Evolutionary conservation across 139 green algal genomes (phyloP), one percentile per base, ranked within the genome.

Genomic region (Gonium pectorale): DNA sequence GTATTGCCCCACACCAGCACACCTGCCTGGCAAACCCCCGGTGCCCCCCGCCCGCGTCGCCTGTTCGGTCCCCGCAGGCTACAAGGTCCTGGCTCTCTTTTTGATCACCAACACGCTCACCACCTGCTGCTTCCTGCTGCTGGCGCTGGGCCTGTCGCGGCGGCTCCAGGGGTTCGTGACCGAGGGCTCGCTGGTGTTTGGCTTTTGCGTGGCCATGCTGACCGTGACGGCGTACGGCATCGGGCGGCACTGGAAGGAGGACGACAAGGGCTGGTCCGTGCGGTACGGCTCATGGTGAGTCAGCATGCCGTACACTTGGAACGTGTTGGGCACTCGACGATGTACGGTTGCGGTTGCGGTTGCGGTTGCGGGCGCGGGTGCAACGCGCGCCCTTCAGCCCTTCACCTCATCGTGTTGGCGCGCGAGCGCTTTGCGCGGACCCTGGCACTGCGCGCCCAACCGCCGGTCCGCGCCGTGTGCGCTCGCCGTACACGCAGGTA

Each of bases 51-150:
- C 37, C 5, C 41, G 1, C 15, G 19, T 35, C 37, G 21, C 38
- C 38, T 22, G 11, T 13, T 22, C 62, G 26, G 31, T 3, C 37
- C 22, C 67, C 8, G 2, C 75, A 82, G 75, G 75, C 75, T 82
- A 63, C 75, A 89, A 85, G 29, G 88, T 97, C 9, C 89, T 96
- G 4, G 71, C 90, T 40, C 92, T 98, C 24, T 98, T 97, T 87
- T 89, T 98, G 0, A 83, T 98, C 2, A 88, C 89, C 70, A 98
- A 98, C 92, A 90, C 97, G 83, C 62, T 98, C 2, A 95, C 89
- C 84, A 90, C 87, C 79, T 95, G 90, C 38, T 90, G 84, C 29
- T 89, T 92, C 51, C 60, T 96, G n/a, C 91, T 94, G 15, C 67
- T 98, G 21, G 31, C 69, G 40, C 41, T 90, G 27, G 67, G 90